Evolutionary conservation across 768 basidiomycete genomes (phyloP).

Genomic region (Pleurotus giganteus): DNA sequence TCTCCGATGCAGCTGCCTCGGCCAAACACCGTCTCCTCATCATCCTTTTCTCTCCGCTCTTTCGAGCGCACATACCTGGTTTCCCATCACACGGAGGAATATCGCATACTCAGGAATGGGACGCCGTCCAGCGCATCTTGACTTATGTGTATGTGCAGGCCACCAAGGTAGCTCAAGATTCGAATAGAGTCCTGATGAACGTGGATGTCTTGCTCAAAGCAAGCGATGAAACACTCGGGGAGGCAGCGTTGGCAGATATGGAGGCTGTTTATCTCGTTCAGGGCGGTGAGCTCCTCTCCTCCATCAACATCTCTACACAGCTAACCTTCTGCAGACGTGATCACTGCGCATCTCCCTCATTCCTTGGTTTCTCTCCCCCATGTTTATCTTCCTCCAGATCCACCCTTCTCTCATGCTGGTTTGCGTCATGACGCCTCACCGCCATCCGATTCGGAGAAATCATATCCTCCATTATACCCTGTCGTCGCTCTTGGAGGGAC

Average conservation of each 20-base stretch:
- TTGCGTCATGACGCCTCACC: constrained; percentile 6
- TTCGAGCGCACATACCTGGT: constrained; percentile 33
- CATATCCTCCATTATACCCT: constrained; percentile 39
- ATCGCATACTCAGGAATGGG: constrained; percentile 54
- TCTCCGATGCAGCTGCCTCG: constrained; percentile 46
- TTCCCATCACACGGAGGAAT: constrained; percentile 21
- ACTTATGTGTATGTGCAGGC: constrained; percentile 85
- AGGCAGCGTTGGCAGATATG: constrained; percentile 38
- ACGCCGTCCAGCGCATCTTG: constrained; percentile 70
- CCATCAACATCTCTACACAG: not conserved
- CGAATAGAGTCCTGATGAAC: constrained; percentile 69
- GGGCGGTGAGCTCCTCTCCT: constrained; percentile 36
- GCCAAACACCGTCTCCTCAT: constrained; percentile 55
- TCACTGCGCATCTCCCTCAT: constrained; percentile 40
- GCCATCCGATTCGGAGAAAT: not conserved
- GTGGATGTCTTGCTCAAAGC: constrained; percentile 75
- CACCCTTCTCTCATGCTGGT: constrained; percentile 13
- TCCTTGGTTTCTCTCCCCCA: constrained; percentile 37
- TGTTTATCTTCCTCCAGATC: constrained; percentile 31
- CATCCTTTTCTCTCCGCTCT: constrained; percentile 62
- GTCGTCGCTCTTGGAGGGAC: constrained; percentile 93
- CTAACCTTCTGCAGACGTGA: constrained; percentile 29
- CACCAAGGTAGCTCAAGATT: constrained; percentile 67
- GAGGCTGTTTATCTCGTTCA: constrained; percentile 49
- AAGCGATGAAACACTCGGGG: constrained; percentile 42